Conservation (phyloP, 139 green algal species). For the Chlamydomonas eustigma region DNA sequence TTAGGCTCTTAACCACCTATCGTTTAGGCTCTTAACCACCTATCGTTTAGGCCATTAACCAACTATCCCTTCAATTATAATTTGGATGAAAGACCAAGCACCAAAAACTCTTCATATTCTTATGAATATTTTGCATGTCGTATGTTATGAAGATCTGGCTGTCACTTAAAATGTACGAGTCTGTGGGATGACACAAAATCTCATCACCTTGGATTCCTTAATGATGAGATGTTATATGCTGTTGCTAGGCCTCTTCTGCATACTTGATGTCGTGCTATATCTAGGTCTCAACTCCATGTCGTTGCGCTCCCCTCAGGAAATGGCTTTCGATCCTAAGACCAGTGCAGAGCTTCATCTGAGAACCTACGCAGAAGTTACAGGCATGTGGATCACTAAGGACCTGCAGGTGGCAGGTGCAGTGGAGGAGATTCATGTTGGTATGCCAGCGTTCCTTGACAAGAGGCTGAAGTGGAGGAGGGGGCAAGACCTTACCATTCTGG, state of each 20-base stretch:
- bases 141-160: background rate
- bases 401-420: conserved; percentile 19
- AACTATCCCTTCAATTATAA: too few relatives aligned
- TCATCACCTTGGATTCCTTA: background rate
- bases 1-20: too few relatives aligned
- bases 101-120: background rate
- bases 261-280: background rate
- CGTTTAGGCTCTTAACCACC: too few relatives aligned
- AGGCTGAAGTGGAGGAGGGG: background rate
- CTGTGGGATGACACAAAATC: background rate
- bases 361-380: conserved; percentile 37
- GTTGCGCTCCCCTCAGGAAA: conserved; percentile 2
- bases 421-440: conserved; percentile 4
- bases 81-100: too few relatives aligned
- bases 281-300: conserved; percentile 1
- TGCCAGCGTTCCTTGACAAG: background rate
- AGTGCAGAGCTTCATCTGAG: conserved; percentile 18
- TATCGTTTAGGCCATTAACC: too few relatives aligned
- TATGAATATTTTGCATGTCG: background rate
- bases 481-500: background rate
- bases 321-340: conserved; percentile 31
- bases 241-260: too few relatives aligned
- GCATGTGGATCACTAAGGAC: conserved; percentile 54
- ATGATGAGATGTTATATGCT: too few relatives aligned
- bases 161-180: background rate